Conservation (phyloP, 306 rosid genomes). For the Pyrus communis region DNA sequence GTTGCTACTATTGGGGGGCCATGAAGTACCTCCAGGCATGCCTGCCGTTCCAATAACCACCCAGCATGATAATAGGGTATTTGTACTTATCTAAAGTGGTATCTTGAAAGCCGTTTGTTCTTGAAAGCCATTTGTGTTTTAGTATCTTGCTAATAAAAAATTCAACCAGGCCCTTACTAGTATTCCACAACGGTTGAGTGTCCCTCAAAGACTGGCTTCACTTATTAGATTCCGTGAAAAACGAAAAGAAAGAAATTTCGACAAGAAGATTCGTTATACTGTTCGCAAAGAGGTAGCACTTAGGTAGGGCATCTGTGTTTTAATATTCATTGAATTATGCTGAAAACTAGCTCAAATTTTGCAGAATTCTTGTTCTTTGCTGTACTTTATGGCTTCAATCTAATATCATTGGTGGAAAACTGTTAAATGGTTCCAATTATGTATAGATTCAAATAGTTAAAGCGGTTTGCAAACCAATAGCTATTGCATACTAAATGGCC, state of each 20-base stretch:
- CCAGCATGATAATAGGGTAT: conserved; percentile 47
- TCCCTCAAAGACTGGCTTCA: conserved; percentile 69
- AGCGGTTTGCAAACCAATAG: neutral
- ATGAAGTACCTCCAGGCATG: conserved; percentile 44
- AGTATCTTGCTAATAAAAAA: conserved; percentile 33
- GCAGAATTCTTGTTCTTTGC: neutral
- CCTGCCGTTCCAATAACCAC: conserved; percentile 32
- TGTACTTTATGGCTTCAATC: neutral
- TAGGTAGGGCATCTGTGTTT: conserved; percentile 39
- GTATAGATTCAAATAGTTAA: neutral
- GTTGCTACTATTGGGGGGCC: conserved; percentile 57
- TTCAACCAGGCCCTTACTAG: conserved; percentile 51
- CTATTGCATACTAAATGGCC: neutral
- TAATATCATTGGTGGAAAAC: neutral
- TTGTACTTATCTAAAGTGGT: conserved; percentile 20
- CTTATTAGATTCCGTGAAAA: conserved; percentile 78
- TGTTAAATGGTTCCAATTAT: neutral
- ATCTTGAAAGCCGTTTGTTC: conserved; percentile 20
- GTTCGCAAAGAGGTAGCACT: conserved; percentile 80
- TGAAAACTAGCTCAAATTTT: neutral
- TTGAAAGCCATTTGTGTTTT: conserved; percentile 24
- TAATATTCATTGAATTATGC: neutral
- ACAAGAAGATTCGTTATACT: conserved; percentile 72
- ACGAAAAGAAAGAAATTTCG: conserved; percentile 70
- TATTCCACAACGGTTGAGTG: conserved; percentile 47